Evolutionary conservation across 352 stramenopile species (phyloP).

Genomic region (Globisporangium perplexum): DNA sequence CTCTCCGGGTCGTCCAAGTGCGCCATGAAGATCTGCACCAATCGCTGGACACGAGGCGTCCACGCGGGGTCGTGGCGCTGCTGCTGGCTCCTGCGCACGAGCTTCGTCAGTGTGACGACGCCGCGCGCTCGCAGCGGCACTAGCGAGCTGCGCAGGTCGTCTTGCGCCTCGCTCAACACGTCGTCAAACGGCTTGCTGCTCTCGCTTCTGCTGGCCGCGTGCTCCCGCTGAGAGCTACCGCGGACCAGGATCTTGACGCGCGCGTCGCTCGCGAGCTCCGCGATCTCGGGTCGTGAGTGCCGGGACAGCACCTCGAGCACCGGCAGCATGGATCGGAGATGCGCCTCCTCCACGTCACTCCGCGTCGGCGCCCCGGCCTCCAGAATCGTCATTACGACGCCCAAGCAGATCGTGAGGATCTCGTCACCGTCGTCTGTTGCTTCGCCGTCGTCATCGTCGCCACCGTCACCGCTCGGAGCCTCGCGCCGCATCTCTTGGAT

Average conservation of each 20-base stretch:
- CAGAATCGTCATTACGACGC: conserved; percentile 73
- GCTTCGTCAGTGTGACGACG: conserved; percentile 67
- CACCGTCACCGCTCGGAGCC: conserved; percentile 2
- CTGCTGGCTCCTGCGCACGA: conserved; percentile 53
- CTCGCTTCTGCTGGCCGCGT: not conserved
- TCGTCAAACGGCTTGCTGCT: conserved; percentile 39
- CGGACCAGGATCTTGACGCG: conserved; percentile 63
- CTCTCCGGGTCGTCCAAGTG: conserved; percentile 70
- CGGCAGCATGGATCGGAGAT: conserved; percentile 55
- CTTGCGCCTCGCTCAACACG: conserved; percentile 39
- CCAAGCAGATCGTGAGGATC: conserved; percentile 74
- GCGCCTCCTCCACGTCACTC: conserved; percentile 42
- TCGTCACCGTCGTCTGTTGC: conserved; percentile 54
- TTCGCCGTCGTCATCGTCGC: conserved; percentile 21
- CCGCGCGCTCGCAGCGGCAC: conserved; percentile 72
- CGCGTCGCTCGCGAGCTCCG: conserved; percentile 61
- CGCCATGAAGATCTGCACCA: conserved; percentile 53
- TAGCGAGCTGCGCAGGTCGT: conserved; percentile 54
- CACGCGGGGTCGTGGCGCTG: conserved; percentile 36
- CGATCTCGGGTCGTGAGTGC: conserved; percentile 51
- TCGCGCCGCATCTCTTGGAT: conserved; percentile 7
- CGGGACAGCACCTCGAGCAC: conserved; percentile 54
- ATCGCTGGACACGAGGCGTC: conserved; percentile 38
- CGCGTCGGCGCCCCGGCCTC: conserved; percentile 52
- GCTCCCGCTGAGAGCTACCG: not conserved